Evolutionary conservation across 2,329 filamentous ascomycete species (phyloP).

Genomic region (Cladosporium colombiae): DNA sequence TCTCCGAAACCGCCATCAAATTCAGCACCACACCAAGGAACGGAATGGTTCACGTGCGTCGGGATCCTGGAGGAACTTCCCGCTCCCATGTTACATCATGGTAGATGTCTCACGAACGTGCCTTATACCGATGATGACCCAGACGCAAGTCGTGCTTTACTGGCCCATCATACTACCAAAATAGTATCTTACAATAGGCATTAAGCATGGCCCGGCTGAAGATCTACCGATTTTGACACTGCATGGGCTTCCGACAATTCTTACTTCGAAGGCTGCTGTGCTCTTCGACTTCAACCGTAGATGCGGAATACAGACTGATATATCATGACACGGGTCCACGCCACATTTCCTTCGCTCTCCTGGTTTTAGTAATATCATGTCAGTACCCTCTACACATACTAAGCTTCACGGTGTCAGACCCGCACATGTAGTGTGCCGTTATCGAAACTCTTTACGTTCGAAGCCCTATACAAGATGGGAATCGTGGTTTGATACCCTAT

Average conservation of each 20-base stretch:
- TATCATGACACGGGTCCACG: background rate
- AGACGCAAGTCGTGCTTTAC: background rate
- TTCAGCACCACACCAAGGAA: background rate
- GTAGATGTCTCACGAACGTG: background rate
- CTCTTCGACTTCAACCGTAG: background rate
- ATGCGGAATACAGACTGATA: background rate
- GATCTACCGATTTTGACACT: background rate
- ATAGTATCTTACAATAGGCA: background rate
- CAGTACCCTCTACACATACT: background rate
- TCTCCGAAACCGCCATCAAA: background rate
- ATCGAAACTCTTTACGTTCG: background rate
- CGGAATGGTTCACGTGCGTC: background rate
- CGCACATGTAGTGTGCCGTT: background rate
- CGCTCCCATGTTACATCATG: background rate
- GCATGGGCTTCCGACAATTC: background rate
- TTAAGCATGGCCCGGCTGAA: background rate
- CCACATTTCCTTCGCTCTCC: background rate
- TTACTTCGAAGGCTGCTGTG: background rate
- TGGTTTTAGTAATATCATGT: background rate
- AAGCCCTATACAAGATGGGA: background rate
- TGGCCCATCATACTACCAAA: background rate
- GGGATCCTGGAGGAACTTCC: background rate
- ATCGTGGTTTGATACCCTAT: background rate
- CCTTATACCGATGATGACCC: background rate
- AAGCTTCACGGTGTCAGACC: background rate